Conservation (phyloP, 805 yeast species). For the Teunomyces atbi region DNA sequence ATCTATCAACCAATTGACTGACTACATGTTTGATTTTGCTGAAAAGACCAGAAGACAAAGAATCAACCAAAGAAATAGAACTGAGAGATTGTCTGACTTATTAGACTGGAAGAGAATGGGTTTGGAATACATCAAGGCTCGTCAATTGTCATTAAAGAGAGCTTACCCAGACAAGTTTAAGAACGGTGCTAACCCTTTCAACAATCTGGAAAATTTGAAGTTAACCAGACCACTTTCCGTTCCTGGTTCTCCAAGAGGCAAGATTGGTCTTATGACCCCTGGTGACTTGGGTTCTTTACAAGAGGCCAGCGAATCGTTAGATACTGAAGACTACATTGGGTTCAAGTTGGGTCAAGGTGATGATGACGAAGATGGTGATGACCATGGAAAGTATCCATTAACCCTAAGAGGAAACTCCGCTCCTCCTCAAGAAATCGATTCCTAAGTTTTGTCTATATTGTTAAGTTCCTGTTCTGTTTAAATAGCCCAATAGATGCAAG, state of each 20-base stretch:
- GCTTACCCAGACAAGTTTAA: constrained; percentile 88
- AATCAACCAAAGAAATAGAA: constrained; percentile 95
- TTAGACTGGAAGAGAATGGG: constrained; percentile 99
- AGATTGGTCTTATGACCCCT: constrained; percentile 84
- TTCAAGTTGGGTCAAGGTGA: constrained; percentile 46
- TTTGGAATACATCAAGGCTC: constrained; percentile 89
- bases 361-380: constrained; percentile 44
- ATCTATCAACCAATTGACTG: constrained; percentile 83
- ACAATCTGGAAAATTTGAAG: constrained; percentile 52
- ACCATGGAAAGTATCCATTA: constrained; percentile 41
- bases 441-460: neutral
- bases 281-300: constrained; percentile 97
- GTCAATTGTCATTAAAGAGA: constrained; percentile 85
- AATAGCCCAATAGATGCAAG: constrained; percentile 1
- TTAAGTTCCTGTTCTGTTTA: constrained; percentile 1
- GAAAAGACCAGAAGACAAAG: constrained; percentile 92
- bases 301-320: constrained; percentile 71
- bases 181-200: constrained; percentile 48
- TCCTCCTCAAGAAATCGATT: constrained; percentile 30
- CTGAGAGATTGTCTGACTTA: constrained; percentile 88
- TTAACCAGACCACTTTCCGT: constrained; percentile 89
- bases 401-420: constrained; percentile 51
- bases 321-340: constrained; percentile 73
- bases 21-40: constrained; percentile 86
- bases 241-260: constrained; percentile 93